A percentile compares a stretch with the other conserved stretches of the same genome.
Evolutionary conservation across 2,329 filamentous ascomycete genomes (phyloP).

Genomic region (Atkinsonella hypoxylon): DNA sequence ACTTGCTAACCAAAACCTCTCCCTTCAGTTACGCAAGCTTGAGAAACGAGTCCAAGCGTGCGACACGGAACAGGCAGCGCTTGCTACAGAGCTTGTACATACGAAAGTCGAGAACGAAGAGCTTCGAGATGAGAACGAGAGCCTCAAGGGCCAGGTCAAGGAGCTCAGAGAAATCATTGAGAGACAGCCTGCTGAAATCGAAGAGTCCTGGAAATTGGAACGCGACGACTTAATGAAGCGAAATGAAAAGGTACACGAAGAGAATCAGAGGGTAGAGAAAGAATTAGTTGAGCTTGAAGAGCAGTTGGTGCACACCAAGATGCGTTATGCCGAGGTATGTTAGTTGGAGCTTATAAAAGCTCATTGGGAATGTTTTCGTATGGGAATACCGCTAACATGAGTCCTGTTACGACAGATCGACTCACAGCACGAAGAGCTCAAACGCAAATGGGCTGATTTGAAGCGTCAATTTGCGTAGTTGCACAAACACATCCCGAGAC

Average conservation of each 20-base stretch:
- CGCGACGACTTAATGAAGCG: slow-evolving; percentile 87
- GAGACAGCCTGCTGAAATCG: slow-evolving; percentile 78
- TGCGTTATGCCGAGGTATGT: slow-evolving; percentile 87
- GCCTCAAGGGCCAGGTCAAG: slow-evolving; percentile 68
- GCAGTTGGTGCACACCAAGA: slow-evolving; percentile 83
- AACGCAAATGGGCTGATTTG: slow-evolving; percentile 62
- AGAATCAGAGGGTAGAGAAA: slow-evolving; percentile 80
- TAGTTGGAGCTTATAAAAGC: not conserved
- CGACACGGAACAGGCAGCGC: slow-evolving; percentile 79
- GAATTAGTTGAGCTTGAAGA: slow-evolving; percentile 87
- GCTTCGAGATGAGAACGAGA: slow-evolving; percentile 81
- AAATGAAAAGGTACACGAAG: slow-evolving; percentile 86
- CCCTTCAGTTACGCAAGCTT: slow-evolving; percentile 67
- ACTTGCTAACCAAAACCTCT: slow-evolving; percentile 51
- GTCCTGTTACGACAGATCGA: slow-evolving; percentile 40
- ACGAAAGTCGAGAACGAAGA: slow-evolving; percentile 91
- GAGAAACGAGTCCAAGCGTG: slow-evolving; percentile 82
- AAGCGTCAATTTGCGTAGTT: slow-evolving; percentile 35
- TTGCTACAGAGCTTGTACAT: slow-evolving; percentile 83
- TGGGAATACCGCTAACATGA: not conserved
- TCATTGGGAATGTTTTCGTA: not conserved
- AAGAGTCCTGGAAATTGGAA: slow-evolving; percentile 67
- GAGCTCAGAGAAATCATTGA: slow-evolving; percentile 82
- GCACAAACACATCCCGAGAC: not conserved
- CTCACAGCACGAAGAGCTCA: slow-evolving; percentile 52